phyloP scores from a whole-genome alignment of 208 protist species.

The Acanthamoeba triangularis region DNA sequence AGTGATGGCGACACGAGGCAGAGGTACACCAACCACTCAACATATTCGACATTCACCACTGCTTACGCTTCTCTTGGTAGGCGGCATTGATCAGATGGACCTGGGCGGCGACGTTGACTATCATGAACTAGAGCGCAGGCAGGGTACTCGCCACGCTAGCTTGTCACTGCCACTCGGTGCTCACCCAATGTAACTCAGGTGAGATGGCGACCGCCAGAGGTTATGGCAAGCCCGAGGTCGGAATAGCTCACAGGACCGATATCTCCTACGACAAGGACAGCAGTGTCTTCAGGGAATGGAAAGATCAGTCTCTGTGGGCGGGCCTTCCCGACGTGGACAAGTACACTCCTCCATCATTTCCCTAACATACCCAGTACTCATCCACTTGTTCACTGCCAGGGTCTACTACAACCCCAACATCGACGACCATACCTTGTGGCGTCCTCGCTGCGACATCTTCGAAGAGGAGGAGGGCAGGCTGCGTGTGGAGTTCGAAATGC shows the following conservation, averaged over 20 bases:
- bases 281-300: constrained; percentile 3
- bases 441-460: constrained; percentile 57
- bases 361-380: not conserved
- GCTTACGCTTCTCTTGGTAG: too few species aligned
- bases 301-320: constrained; percentile 19
- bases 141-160: not conserved
- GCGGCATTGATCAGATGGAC: not conserved
- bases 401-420: constrained; percentile 71
- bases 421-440: constrained; percentile 34
- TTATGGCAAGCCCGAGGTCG: not conserved
- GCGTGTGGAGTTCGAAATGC: constrained; percentile 62
- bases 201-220: not conserved
- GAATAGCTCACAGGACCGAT: not conserved
- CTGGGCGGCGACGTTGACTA: not conserved
- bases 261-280: not conserved
- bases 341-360: not conserved
- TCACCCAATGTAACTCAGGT: not conserved
- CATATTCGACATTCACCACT: too few species aligned
- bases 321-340: constrained; percentile 19
- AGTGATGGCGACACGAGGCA: not conserved
- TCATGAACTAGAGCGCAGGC: not conserved
- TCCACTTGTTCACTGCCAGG: not conserved
- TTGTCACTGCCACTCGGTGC: not conserved
- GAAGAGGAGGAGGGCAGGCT: constrained; percentile 43
- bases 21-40: not conserved